Evolutionary conservation across 1,284 basidiomycete genomes (phyloP), one percentile per base, ranked within the genome.

Genomic region (Schizophyllum commune): DNA sequence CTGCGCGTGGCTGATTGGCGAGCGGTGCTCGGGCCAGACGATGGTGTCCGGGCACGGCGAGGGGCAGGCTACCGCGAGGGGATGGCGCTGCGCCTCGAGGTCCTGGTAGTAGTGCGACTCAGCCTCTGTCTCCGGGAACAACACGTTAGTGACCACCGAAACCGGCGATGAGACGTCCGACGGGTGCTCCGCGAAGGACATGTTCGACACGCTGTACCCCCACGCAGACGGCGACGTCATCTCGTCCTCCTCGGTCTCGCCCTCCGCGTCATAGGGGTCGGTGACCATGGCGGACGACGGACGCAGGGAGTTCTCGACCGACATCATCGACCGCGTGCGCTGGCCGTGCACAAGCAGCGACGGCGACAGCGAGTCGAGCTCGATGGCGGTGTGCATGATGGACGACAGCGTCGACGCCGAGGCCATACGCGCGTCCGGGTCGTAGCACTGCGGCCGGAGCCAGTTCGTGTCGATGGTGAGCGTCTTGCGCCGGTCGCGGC

Each of bases 371-470:
- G 79, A 76, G 60, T 79, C 75, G 60, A 81, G 81, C 68, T 89
- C 87, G 57, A 88, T 82, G 22, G 87, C 87, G 7, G 87, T 89
- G 64, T 86, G 85, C 86, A 89, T 88, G 63, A 79, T 76, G 39
- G 85, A 83, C 32, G 84, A 84, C 27, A 77, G 73, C 1, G 80
- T 76, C 22, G 84, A 85, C 61, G 74, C 76, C 61, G 83, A 81
- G 52, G 75, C 73, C 64, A 74, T 73, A 68, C 80, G 81, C 64
- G 68, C 72, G 65, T 75, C 72, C 67, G 76, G 79, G 55, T 82
- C 77, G 71, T 84, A 84, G 68, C 83, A 84, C 64, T 76, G 75
- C 32, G 80, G 76, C 52, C 75, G 76, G 34, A 79, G 74, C 64
- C 81, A 77, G 60, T 80, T 77, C 53, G 85, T 88, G 69, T 88